Evolutionary conservation across 2,329 filamentous ascomycete genomes (phyloP), one percentile per base, ranked within the genome.

Genomic region (Drechslera avenae): DNA sequence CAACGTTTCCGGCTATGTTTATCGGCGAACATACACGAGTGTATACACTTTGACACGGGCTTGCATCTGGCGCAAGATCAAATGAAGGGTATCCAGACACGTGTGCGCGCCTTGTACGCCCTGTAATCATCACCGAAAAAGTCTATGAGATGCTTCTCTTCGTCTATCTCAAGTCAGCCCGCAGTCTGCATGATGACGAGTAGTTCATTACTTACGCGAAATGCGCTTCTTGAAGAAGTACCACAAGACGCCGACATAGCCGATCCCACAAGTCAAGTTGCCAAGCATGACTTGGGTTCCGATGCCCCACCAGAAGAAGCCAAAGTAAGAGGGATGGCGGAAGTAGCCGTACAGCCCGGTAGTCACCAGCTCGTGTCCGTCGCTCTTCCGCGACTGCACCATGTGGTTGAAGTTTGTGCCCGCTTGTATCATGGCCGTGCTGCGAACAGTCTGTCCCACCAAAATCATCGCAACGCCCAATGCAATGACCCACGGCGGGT

Each of bases 271-370:
- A 2, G 96, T 59, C 7, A 83, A 75, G 74, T 99, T 99, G 14
- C 93, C 93, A 57, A 97, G 80, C 46, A 96, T 85, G 35, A 97
- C 69, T 79, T 99, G 94, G 10, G 92, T 96, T 4, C 94, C 94
- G n/a, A 97, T 68, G 0, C 90, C 91, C 93, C 93, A 99, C 86
- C 91, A 97, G 75, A 96, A 99, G 78, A 97, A 99, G 3, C 93
- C 94, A 77, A 97, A 97, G 75, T 99, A 99, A 52, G 88, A 89
- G 10, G 94, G 94, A 73, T 99, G 94, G 18, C 94, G 80, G 44
- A 95, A 77, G 36, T 82, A 73, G 6, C 78, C 77, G 73, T 97
- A 99, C 28, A 97, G 77, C 0, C 94, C 94, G 21, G 79, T 79
- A 0, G 88, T 96, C 2, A 99, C 89, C n/a, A 99, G 81, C 39